Conservation (phyloP, 2,329 filamentous ascomycete genomes). For the Beauveria medogensis region DNA sequence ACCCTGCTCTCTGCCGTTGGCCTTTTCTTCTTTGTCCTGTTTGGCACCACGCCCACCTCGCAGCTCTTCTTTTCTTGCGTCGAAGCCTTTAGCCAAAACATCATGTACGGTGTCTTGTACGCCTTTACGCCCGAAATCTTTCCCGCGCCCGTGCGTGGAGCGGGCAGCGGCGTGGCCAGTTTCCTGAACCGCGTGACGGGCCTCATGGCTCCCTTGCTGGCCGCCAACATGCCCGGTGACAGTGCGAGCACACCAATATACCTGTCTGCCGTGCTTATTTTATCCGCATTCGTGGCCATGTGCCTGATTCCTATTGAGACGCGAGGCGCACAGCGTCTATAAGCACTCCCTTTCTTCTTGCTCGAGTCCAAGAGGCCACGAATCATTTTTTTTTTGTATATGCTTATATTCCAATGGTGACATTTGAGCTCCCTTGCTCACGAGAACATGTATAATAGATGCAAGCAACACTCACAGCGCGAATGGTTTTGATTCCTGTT, state of each 20-base stretch:
- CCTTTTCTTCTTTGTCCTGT: constrained; percentile 57
- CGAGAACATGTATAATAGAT: neutral
- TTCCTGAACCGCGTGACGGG: constrained; percentile 63
- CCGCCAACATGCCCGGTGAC: constrained; percentile 51
- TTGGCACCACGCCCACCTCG: constrained; percentile 45
- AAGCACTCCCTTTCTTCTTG: constrained; percentile 5
- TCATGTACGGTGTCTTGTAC: constrained; percentile 71
- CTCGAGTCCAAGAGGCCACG: neutral
- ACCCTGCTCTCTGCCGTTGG: constrained; percentile 61
- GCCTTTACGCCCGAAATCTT: constrained; percentile 73
- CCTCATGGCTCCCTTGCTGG: constrained; percentile 60
- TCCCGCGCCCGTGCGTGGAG: constrained; percentile 62
- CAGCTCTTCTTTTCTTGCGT: constrained; percentile 61
- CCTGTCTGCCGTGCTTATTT: constrained; percentile 46
- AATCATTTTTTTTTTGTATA: neutral
- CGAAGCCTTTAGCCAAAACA: constrained; percentile 65
- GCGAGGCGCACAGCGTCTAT: constrained; percentile 49
- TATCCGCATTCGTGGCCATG: constrained; percentile 52
- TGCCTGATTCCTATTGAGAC: constrained; percentile 57
- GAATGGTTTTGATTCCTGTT: neutral
- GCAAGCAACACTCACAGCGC: neutral
- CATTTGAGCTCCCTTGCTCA: neutral
- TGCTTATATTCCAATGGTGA: neutral
- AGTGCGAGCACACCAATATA: constrained; percentile 51
- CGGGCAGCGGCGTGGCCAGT: constrained; percentile 63